Evolutionary conservation across 176 grass and related monocot species (phyloP).

Genomic region (Poa pratensis): DNA sequence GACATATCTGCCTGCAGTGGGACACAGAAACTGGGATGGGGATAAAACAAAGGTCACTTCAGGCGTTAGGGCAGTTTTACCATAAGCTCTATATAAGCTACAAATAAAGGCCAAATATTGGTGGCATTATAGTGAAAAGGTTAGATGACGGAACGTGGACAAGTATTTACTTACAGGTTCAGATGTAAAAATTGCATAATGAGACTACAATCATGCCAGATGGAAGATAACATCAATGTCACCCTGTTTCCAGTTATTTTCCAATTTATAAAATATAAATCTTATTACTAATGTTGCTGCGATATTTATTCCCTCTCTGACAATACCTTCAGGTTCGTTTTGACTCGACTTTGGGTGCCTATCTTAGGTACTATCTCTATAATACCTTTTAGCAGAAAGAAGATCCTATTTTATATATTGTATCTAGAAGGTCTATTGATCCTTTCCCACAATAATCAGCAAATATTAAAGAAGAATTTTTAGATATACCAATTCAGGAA

Average conservation of each 20-base stretch:
- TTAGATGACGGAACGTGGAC: background rate
- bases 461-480: constrained; percentile 7
- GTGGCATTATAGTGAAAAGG: constrained; percentile 7
- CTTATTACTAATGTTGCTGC: background rate
- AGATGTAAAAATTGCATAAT: background rate
- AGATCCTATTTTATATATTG: background rate
- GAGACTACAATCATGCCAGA: background rate
- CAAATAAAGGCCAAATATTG: background rate
- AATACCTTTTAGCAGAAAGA: background rate
- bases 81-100: background rate
- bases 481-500: constrained; percentile 73
- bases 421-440: constrained; percentile 1
- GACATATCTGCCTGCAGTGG: background rate
- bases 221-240: background rate
- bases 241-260: background rate
- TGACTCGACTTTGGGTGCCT: background rate
- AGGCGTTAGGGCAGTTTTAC: background rate
- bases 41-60: background rate
- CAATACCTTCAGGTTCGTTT: background rate
- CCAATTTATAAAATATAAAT: background rate
- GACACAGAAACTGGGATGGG: background rate
- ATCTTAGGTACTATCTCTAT: background rate
- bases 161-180: background rate
- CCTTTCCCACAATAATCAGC: background rate
- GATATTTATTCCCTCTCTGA: background rate